Base-by-base conservation (phyloP, 73 alveolate species). In the Tetrahymena elliotti region DNA sequence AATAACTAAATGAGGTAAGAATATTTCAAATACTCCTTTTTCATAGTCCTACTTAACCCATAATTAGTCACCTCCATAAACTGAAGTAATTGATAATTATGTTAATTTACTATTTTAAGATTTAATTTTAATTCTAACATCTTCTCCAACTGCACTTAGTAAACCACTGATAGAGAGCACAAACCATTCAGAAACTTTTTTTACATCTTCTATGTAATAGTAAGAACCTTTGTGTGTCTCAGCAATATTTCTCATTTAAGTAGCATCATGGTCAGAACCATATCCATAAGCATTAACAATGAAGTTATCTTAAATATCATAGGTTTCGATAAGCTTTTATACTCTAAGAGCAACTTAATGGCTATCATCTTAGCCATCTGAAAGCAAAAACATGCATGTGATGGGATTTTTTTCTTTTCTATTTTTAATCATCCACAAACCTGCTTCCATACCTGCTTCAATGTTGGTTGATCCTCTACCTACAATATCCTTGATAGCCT, bases 231-330 rank as follows among this genome's bases (percentile, higher is more conserved):
- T 96, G 95, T 97, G 96, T 53, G 96, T 88, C 54, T 93, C 96
- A 40, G 99, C 98, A 84, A 97, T 96, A 35, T 94, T 94, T 93
- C 95, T 96, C 98, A 97, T 96, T n/a, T 96, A 93, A 31, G 96
- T 95, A 22, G 98, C 98, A 38, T 97, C 99, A 93, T 97, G 98
- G 94, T 97, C 99, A 1, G 94, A 93, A 35, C 99, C 99, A 95
- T 97, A 97, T 0, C 99, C 99, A 97, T 97, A 97, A 40, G 98
- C 82, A 93, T 97, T 98, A 15, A 97, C 93, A 40, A 97, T 95
- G 53, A 95, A 97, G 10, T 94, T 95, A 93, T 96, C 96, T 38
- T 97, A 38, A 27, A 96, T 94, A 20, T 95, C 40, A 35, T 88
- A 94, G n/a, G 93, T 95, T 54, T 94, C 53, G 10, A 97, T 93